Evolutionary conservation across 345 rosid species (phyloP).

Genomic region (Bruguiera parviflora): DNA sequence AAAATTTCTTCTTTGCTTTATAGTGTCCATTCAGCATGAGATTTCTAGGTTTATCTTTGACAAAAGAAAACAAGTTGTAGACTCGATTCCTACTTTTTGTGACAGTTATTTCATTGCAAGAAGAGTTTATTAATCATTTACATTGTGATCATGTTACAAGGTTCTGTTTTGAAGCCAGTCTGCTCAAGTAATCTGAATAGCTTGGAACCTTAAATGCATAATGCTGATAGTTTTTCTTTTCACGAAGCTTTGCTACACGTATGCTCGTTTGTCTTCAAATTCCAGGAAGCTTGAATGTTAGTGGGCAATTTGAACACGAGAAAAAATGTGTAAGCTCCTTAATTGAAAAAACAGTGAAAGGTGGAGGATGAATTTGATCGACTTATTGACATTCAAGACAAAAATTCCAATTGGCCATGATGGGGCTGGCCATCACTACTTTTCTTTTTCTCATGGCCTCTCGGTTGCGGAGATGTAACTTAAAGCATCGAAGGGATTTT

Average conservation of each 20-base stretch:
- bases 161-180: neutral
- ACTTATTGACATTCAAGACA: slow-evolving; percentile 40
- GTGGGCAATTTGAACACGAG: too few species aligned
- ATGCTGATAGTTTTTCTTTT: neutral
- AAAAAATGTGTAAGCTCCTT: too few species aligned
- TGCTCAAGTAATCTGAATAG: neutral
- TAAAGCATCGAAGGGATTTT: slow-evolving; percentile 1
- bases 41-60: neutral
- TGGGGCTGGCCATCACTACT: slow-evolving; percentile 41
- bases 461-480: neutral
- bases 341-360: too few species aligned
- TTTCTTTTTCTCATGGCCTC: slow-evolving; percentile 7
- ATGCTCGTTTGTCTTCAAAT: neutral
- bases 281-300: too few species aligned
- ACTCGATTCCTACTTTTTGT: neutral
- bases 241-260: neutral
- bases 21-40: neutral
- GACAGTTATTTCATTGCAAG: neutral
- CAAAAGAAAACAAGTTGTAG: neutral
- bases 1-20: neutral
- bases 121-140: neutral
- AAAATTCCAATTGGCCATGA: slow-evolving; percentile 53
- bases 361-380: slow-evolving; percentile 31
- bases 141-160: neutral
- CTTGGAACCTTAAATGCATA: neutral